Base-by-base conservation (phyloP, 1,139 yeast genomes). In the Geotrichum aggregatum region DNA sequence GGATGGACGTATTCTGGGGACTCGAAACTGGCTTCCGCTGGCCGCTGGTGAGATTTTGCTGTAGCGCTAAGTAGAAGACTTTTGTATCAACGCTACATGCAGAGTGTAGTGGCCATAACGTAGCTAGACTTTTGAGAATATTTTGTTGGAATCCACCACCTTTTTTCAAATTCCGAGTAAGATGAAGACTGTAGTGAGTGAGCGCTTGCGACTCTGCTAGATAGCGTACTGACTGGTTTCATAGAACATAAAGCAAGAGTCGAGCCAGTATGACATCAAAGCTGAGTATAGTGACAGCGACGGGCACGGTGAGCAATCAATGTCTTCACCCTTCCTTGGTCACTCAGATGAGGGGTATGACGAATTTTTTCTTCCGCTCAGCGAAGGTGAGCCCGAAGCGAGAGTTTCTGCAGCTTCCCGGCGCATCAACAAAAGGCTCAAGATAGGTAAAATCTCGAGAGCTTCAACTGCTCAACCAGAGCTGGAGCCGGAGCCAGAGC, bases 1-100 rank as follows among this genome's bases (percentile, higher is more conserved):
- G 98, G 98, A 3, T 92, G 98, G 98, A 91, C 97, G 1, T 91
- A 88, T 68, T 89, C 87, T 53, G 96, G 52, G n/a, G 52, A 50
- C 40, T 50, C 52, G 22, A 50, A 50, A 34, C 28, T 50, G 33
- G 49, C 52, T 13, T 50, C 52, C 6, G 14, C 49, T 2, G 49
- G 47, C n/a, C 33, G 49, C 26, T 47, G 52, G 52, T 47, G 22
- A 33, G 35, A 11, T 5, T 33, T 33, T 33, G 35, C 14, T 8
- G 13, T 6, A 5, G 36, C 8, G 5, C 5, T 13, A 19, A 39
- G 16, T n/a, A 39, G 30, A 39, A 39, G 11, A 5, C 13, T 14
- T 22, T 13, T 36, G 36, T 34, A 34, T 7, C n/a, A 34, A 34
- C 14, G 36, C 18, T 16, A 36, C 41, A 18, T 36, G 18, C 10